Evolutionary conservation across 768 basidiomycete genomes (phyloP), one percentile per base, ranked within the genome.

Genomic region (Lentinula sp.): DNA sequence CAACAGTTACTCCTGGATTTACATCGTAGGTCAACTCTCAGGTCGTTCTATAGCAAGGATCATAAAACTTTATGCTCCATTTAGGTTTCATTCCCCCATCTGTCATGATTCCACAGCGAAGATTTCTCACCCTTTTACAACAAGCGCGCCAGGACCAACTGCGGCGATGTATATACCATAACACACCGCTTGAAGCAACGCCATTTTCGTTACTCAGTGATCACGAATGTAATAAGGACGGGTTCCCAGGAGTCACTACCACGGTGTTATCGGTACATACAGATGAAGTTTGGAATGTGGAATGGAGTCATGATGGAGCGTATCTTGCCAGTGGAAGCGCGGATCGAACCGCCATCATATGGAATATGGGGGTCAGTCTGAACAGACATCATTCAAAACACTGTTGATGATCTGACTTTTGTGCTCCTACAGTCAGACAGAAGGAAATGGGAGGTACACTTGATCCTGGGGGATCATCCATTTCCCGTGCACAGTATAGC

Each of bases 241-340:
- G 82, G 43, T 98, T 99, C 75, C 97, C 97, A 6, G 82, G 84
- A 49, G 78, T 88, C 28, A 95, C 91, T 11, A 95, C 93, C 3
- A 88, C 89, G 28, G 87, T 95, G 56, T 76, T 98, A 62, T 83
- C 87, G 49, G 91, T 88, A 34, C 96, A 98, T 72, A 82, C 79
- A 10, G 93, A 98, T 69, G 94, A 99, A 71, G 95, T 99, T 46
- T 98, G 96, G 95, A 87, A 90, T 69, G 73, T 98, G 62, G 89
- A 89, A 70, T 99, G 95, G 95, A 96, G 94, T 73, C 92, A 91
- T 66, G 87, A 88, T 70, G 97, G 97, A 2, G 73, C 74, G 53
- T 87, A 82, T 67, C 78, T 99, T 54, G 97, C 95, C 34, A 95
- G 87, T 65, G 91, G 89, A 40, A 89, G 95, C 60, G 91, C 84